phyloP scores from a whole-genome alignment of 768 basidiomycete genomes.

The Gyrodon lividus region DNA sequence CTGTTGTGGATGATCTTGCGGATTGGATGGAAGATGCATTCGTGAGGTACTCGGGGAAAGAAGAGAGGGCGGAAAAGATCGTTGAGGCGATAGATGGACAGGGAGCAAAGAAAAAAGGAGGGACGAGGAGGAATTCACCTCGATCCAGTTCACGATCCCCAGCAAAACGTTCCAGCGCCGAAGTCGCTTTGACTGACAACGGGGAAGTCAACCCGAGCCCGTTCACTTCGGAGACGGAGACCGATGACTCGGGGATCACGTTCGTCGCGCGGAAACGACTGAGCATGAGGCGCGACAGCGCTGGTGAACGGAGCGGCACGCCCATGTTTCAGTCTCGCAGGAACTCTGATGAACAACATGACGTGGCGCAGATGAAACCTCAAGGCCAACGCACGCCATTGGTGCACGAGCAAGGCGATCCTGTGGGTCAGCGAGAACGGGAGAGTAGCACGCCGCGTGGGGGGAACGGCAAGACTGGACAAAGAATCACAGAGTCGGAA shows the following conservation, averaged over 20 bases:
- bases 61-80: conserved; percentile 18
- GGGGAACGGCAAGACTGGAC: conserved; percentile 48
- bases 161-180: conserved; percentile 15
- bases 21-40: conserved; percentile 92
- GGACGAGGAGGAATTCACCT: conserved; percentile 21
- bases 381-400: conserved; percentile 14
- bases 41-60: conserved; percentile 31
- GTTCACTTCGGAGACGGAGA: conserved; percentile 57
- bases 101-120: conserved; percentile 28
- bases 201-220: conserved; percentile 24
- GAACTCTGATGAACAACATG: conserved; percentile 20
- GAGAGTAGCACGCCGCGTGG: conserved; percentile 32
- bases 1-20: conserved; percentile 77
- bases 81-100: conserved; percentile 17
- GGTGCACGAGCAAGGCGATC: conserved; percentile 1
- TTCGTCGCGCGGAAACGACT: conserved; percentile 61
- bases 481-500: conserved; percentile 75
- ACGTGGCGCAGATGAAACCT: conserved; percentile 16
- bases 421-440: conserved; percentile 10
- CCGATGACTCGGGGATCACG: conserved; percentile 67
- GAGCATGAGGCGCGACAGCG: conserved; percentile 8
- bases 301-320: conserved; percentile 31
- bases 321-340: conserved; percentile 17
- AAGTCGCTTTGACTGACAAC: neutral
- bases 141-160: conserved; percentile 19